Conservation (phyloP, 129 eudicot genomes). For the Lactuca sativa region DNA sequence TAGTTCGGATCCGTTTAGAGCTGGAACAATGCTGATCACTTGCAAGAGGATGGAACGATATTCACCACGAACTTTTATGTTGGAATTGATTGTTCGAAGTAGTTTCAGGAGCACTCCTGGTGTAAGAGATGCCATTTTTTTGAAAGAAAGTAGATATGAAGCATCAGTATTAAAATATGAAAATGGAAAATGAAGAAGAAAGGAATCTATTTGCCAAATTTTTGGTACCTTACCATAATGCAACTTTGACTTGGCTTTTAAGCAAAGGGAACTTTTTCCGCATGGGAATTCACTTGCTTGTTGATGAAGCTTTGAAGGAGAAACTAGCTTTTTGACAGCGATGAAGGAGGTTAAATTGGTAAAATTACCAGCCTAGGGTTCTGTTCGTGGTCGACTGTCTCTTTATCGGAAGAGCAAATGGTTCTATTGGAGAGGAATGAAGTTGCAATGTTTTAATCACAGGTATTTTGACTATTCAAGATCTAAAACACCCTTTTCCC, state of each 20-base stretch:
- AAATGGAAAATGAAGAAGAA: constrained; percentile 13
- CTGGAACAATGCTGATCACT: constrained; percentile 95
- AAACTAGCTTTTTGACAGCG: constrained; percentile 11
- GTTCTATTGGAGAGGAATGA: constrained; percentile 38
- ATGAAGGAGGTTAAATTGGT: constrained; percentile 20
- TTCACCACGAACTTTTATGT: constrained; percentile 80
- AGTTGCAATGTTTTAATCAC: constrained; percentile 32
- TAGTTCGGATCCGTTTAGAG: constrained; percentile 69
- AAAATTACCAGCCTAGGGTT: not conserved
- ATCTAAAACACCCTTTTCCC: not conserved
- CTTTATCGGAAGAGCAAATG: constrained; percentile 46
- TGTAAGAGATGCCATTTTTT: constrained; percentile 71
- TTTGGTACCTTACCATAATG: constrained; percentile 28
- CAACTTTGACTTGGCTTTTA: constrained; percentile 59
- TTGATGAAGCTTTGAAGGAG: not conserved
- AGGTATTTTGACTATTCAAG: constrained; percentile 14
- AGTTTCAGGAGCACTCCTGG: constrained; percentile 83
- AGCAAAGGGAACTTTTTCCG: constrained; percentile 48
- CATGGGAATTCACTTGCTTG: constrained; percentile 29
- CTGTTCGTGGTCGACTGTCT: constrained; percentile 38
- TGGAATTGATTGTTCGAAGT: constrained; percentile 71
- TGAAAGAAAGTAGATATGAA: constrained; percentile 13
- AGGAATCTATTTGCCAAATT: constrained; percentile 22
- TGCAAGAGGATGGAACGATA: constrained; percentile 79
- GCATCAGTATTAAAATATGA: constrained; percentile 17